phyloP scores from a whole-genome alignment of 2,329 filamentous ascomycete genomes.

The Cercospora citrullina region DNA sequence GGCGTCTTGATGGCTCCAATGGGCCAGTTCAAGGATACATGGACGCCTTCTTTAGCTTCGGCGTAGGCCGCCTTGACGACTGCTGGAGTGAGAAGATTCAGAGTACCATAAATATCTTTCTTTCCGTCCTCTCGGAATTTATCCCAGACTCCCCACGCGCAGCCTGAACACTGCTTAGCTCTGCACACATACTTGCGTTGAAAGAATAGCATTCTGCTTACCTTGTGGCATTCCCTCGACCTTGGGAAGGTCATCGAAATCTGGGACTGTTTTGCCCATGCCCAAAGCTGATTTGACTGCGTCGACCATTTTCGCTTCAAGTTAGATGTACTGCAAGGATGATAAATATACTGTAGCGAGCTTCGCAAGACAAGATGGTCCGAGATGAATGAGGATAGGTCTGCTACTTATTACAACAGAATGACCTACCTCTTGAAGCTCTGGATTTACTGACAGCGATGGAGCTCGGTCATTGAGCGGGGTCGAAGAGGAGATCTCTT shows the following conservation, averaged over 20 bases:
- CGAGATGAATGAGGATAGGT: not conserved
- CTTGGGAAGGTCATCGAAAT: conserved; percentile 46
- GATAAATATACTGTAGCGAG: not conserved
- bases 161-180: conserved; percentile 27
- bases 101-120: conserved; percentile 46
- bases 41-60: conserved; percentile 46
- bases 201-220: not conserved
- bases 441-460: not conserved
- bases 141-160: conserved; percentile 49
- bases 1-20: conserved; percentile 41
- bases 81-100: conserved; percentile 50
- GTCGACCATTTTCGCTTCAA: conserved; percentile 12
- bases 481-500: conserved; percentile 10
- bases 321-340: conserved; percentile 6
- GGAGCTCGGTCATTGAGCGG: conserved; percentile 13
- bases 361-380: not conserved
- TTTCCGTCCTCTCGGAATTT: conserved; percentile 40
- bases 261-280: conserved; percentile 37
- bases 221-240: conserved; percentile 46
- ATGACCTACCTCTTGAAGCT: conserved; percentile 6
- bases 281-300: conserved; percentile 11
- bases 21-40: conserved; percentile 46
- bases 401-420: conserved; percentile 4
- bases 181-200: not conserved
- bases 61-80: conserved; percentile 45